phyloP scores from a whole-genome alignment of 2,329 filamentous ascomycete species.

The Pseudogymnoascus verrucosus region DNA sequence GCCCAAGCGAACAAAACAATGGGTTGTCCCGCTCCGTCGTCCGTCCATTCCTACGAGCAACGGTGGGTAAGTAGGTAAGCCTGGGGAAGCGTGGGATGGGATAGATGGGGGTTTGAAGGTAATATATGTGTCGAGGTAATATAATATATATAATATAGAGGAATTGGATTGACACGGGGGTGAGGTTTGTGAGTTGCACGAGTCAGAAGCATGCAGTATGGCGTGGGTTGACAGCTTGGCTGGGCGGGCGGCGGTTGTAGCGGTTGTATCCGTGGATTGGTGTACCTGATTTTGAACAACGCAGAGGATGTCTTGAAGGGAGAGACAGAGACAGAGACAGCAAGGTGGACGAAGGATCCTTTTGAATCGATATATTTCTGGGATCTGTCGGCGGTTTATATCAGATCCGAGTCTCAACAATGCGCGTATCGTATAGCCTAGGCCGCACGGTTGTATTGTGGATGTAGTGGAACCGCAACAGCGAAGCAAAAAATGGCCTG shows the following conservation, averaged over 20 bases:
- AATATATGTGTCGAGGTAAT: slow-evolving; percentile 5
- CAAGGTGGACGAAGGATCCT: background rate
- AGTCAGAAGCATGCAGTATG: background rate
- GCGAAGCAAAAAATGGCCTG: background rate
- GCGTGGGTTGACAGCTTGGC: background rate
- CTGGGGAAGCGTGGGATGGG: background rate
- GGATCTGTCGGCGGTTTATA: background rate
- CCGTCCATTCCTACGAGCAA: background rate
- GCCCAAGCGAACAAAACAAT: background rate
- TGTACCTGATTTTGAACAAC: background rate
- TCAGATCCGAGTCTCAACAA: background rate
- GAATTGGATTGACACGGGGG: background rate
- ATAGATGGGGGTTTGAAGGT: background rate
- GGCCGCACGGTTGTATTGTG: background rate
- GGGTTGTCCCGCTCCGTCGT: background rate
- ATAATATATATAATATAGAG: background rate
- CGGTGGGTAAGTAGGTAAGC: background rate
- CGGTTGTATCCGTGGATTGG: background rate
- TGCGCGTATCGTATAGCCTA: too few relatives aligned
- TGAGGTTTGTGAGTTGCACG: background rate
- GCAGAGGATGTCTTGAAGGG: background rate
- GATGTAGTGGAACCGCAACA: background rate
- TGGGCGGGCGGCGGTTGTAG: background rate
- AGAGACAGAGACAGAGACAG: background rate
- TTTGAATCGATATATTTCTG: background rate